A percentile compares a stretch with the other conserved stretches of the same genome.
Conservation (phyloP, 2,329 filamentous ascomycete genomes). For the Trichothecium roseum region DNA sequence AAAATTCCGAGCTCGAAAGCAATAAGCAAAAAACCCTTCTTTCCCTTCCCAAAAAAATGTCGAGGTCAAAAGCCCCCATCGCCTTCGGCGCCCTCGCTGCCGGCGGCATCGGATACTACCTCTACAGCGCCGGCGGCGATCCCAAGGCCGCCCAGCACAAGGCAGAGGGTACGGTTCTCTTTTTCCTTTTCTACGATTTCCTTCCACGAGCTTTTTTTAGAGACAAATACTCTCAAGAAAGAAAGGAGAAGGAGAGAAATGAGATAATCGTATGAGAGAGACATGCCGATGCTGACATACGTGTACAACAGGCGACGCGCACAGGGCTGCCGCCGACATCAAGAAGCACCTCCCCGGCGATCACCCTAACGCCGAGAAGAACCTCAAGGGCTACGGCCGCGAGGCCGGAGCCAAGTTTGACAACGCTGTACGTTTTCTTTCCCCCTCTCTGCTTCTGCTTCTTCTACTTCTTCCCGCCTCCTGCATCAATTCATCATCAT, state of each 20-base stretch:
- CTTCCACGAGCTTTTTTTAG: too few species aligned
- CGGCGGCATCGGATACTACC: constrained; percentile 73
- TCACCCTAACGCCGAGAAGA: constrained; percentile 52
- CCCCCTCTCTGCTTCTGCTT: background rate
- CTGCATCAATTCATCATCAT: too few species aligned
- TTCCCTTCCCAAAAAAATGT: constrained; percentile 28
- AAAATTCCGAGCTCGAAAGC: too few species aligned
- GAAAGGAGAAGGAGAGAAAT: too few species aligned
- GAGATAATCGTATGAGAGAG: too few species aligned
- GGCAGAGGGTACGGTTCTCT: constrained; percentile 57
- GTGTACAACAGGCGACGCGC: constrained; percentile 77
- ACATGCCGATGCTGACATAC: too few species aligned
- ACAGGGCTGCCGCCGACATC: constrained; percentile 55
- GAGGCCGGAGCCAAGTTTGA: constrained; percentile 57
- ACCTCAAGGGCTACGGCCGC: constrained; percentile 37
- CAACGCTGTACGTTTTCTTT: constrained; percentile 45
- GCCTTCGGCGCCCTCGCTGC: constrained; percentile 52
- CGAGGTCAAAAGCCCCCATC: constrained; percentile 34
- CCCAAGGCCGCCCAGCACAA: constrained; percentile 78
- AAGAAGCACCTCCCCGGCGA: constrained; percentile 55
- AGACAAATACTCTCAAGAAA: too few species aligned
- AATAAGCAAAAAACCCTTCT: too few species aligned
- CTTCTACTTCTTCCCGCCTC: background rate
- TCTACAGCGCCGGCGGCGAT: constrained; percentile 77
- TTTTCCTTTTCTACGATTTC: too few species aligned